Conservation (phyloP, 1,284 basidiomycete species). For the Serendipita sp. region DNA sequence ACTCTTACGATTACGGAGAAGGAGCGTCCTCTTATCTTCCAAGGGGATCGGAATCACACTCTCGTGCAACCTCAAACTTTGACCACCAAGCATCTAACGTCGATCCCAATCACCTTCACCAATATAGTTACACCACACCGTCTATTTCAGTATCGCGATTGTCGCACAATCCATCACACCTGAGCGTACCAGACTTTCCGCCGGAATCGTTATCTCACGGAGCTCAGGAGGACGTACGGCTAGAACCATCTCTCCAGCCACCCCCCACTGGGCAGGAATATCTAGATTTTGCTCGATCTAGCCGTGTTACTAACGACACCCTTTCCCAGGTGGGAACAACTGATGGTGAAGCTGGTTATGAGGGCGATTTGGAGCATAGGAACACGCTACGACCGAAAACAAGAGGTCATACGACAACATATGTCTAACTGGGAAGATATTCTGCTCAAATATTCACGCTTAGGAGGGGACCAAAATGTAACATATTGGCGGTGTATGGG, state of each 20-base stretch:
- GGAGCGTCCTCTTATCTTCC: background rate
- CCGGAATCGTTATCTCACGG: background rate
- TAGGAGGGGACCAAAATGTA: too few relatives aligned
- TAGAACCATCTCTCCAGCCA: background rate
- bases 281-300: background rate
- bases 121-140: background rate
- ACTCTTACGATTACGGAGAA: background rate
- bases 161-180: background rate
- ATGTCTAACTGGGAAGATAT: too few relatives aligned
- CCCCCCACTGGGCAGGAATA: background rate
- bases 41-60: background rate
- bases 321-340: background rate
- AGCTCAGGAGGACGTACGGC: background rate
- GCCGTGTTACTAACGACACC: background rate
- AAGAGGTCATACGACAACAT: background rate
- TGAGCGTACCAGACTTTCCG: background rate
- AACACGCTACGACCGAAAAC: background rate
- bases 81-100: background rate
- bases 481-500: too few relatives aligned
- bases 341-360: background rate
- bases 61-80: background rate
- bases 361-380: background rate
- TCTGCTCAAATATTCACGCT: background rate
- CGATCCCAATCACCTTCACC: background rate
- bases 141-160: background rate